Evolutionary conservation across 1,284 basidiomycete genomes (phyloP), one percentile per base, ranked within the genome.

Genomic region (Prillingera fragicola): DNA sequence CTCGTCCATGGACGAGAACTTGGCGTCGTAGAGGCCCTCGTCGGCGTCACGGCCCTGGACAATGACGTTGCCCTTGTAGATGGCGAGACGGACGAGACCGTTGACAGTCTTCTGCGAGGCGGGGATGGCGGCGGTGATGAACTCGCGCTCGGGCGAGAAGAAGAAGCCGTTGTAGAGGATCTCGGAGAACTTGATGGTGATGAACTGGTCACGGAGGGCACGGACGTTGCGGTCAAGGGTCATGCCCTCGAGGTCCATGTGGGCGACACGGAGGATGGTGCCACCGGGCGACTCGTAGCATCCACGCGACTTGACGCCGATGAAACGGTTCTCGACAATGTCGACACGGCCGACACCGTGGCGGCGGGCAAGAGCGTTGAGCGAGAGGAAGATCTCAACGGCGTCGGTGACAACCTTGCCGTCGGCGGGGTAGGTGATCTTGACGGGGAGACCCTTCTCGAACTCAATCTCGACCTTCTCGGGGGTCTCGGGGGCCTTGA

Each of bases 251-350:
- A 99, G 75, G 65, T 97, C 95, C 73, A 99, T 79, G 75, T 98
- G 94, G 12, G 94, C 94, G 15, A 80, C 83, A 59, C 92, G 88
- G 37, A 99, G 79, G 73, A 98, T 96, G 47, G 92, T 96, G 34
- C 89, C 94, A 17, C 83, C 94, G 15, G 94, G 94, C 7, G 87
- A 86, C 74, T 99, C 94, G 78, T 99, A 99, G 77, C 95, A 99
- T 27, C 94, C 94, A 44, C 94, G 87, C 45, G 87, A 91, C 76
- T 98, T 98, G 71, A 98, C 92, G 54, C 94, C 94, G 70, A 98
- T 97, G 78, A 96, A 97, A 44, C 94, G 82, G 78, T 98, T 98
- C 77, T 98, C 94, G 64, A 98, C 95, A 68, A 98, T 97, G 73
- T 98, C 94, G 73, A 96, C 85, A 52, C 94, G 83, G 37, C 94